These are phyloP conservation scores for Suhomyces xylopsoci DNA, from an alignment of 805 yeast genomes.

Conservation along the genomic window DNA sequence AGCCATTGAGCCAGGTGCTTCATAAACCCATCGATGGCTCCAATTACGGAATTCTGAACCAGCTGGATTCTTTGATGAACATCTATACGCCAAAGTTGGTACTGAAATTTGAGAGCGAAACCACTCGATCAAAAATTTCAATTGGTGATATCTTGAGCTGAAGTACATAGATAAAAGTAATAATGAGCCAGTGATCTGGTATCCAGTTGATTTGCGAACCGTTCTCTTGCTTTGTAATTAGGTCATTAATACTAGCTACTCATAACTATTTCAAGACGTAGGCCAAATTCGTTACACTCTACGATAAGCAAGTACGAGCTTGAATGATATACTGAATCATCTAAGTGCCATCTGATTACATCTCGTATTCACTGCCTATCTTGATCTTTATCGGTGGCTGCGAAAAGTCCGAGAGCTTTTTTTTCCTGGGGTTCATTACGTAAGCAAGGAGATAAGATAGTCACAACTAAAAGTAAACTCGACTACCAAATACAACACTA, in stretches of 20 bases:
- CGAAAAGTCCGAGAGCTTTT: background rate
- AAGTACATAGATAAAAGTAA: background rate
- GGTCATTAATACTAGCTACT: no score
- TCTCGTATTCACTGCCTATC: background rate
- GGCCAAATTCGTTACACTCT: no score
- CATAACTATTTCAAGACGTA: no score
- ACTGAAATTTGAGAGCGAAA: constrained; percentile 1
- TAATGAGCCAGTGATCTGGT: no score
- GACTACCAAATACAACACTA: background rate
- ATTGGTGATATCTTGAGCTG: constrained; percentile 20
- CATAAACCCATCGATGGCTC: constrained; percentile 30
- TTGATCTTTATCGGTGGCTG: background rate
- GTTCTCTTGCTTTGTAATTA: no score
- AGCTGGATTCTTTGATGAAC: constrained; percentile 19
- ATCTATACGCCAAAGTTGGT: constrained; percentile 6
- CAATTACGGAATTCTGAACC: constrained; percentile 28
- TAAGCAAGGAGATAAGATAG: background rate
- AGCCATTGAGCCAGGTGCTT: constrained; percentile 19
- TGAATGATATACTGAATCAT: no score
- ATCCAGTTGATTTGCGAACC: no score
- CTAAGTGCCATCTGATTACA: background rate
- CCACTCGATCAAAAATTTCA: constrained; percentile 16
- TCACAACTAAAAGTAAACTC: background rate
- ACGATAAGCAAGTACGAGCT: no score
- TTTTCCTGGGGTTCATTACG: background rate